Evolutionary conservation across 2,329 filamentous ascomycete genomes (phyloP).

Genomic region (Clonostachys solani): DNA sequence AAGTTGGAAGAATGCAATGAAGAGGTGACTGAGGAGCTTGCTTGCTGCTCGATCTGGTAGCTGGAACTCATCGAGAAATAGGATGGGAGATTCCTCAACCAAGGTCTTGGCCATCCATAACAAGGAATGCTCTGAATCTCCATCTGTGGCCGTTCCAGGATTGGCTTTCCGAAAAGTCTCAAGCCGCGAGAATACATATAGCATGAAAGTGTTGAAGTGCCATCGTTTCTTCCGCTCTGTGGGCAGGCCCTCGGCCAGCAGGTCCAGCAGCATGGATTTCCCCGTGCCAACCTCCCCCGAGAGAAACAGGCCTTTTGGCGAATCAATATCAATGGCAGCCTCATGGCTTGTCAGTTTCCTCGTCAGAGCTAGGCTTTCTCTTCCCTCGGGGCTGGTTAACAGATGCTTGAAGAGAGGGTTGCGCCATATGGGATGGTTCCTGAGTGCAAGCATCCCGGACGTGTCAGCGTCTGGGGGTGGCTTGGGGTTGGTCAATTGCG

Average conservation of each 20-base stretch:
- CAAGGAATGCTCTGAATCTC: slow-evolving; percentile 55
- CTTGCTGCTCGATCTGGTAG: slow-evolving; percentile 73
- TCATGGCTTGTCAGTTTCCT: slow-evolving; percentile 67
- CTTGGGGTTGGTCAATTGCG: slow-evolving; percentile 30
- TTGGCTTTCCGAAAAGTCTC: slow-evolving; percentile 53
- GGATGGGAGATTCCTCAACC: slow-evolving; percentile 67
- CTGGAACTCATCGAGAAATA: slow-evolving; percentile 83
- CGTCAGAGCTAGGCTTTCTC: slow-evolving; percentile 61
- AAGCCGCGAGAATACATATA: slow-evolving; percentile 69
- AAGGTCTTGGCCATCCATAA: slow-evolving; percentile 73
- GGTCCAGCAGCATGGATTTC: slow-evolving; percentile 80
- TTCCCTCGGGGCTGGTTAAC: slow-evolving; percentile 50
- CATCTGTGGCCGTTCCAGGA: slow-evolving; percentile 4
- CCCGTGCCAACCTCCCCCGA: slow-evolving; percentile 81
- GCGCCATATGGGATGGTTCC: slow-evolving; percentile 50
- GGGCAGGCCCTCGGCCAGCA: slow-evolving; percentile 75
- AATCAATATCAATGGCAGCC: slow-evolving; percentile 65
- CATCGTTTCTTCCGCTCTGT: slow-evolving; percentile 69
- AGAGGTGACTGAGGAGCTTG: slow-evolving; percentile 75
- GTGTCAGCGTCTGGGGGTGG: slow-evolving; percentile 15
- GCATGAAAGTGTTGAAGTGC: slow-evolving; percentile 87
- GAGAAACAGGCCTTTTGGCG: slow-evolving; percentile 70
- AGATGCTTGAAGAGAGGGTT: slow-evolving; percentile 57
- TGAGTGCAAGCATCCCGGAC: slow-evolving; percentile 36
- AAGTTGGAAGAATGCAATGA: slow-evolving; percentile 77